A percentile compares a stretch with the other conserved stretches of the same genome.
Evolutionary conservation across 208 protist species (phyloP).

Genomic region (Acanthamoeba lugdunensis): DNA sequence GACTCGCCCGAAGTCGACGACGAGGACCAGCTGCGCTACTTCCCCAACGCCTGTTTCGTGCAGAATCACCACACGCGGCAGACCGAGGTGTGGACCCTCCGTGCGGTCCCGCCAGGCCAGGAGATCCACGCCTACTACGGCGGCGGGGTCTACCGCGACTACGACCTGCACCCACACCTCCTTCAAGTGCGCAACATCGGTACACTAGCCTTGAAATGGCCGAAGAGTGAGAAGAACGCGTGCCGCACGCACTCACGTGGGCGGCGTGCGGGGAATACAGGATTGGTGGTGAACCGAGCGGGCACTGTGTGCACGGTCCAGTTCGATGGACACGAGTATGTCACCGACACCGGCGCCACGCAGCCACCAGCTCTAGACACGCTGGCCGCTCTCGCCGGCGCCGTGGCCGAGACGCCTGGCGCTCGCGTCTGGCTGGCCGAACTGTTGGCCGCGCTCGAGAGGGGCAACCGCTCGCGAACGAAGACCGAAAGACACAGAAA

Average conservation of each 20-base stretch:
- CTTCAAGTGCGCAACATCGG: not conserved
- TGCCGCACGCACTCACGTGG: too few relatives aligned
- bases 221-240: too few relatives aligned
- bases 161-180: not conserved
- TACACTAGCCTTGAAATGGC: not conserved
- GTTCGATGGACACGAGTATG: not conserved
- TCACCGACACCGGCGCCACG: not conserved
- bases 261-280: not conserved
- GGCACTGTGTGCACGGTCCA: not conserved
- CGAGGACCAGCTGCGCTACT: not conserved
- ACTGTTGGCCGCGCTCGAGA: not conserved
- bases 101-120: not conserved
- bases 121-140: conserved; percentile 34
- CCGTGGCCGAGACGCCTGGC: not conserved
- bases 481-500: too few relatives aligned
- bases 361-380: too few relatives aligned
- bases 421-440: not conserved
- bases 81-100: conserved; percentile 12
- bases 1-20: not conserved
- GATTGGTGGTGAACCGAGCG: not conserved
- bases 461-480: too few relatives aligned
- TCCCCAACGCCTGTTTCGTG: conserved; percentile 31
- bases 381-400: not conserved
- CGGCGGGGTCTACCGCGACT: conserved; percentile 21
- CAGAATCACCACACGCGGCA: conserved; percentile 15